These are phyloP conservation scores for Adansonia rubrostipa DNA, from an alignment of 441 rosid species.

Conservation along the genomic window DNA sequence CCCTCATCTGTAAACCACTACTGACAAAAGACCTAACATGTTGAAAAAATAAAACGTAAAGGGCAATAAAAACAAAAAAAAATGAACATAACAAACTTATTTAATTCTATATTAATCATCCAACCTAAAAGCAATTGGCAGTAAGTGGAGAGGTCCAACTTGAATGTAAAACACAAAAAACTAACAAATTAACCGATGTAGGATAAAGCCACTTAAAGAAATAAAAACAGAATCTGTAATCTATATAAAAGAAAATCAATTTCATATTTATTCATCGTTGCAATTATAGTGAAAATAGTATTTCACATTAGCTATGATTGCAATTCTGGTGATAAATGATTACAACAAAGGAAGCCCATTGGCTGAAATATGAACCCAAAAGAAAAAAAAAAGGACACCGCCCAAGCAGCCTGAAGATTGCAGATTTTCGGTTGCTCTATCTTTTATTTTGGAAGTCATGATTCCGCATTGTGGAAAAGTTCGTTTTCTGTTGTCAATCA, in stretches of 20 bases:
- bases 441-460: not conserved
- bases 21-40: not conserved
- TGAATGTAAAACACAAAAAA: conserved; percentile 2
- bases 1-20: not conserved
- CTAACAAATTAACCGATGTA: not conserved
- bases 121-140: conserved; percentile 14
- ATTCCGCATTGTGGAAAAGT: not conserved
- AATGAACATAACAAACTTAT: not conserved
- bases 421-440: not conserved
- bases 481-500: not conserved
- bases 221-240: not conserved
- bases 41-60: not conserved
- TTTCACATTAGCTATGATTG: not conserved
- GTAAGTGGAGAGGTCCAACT: conserved; percentile 7
- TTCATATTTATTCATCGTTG: not conserved
- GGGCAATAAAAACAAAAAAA: not conserved
- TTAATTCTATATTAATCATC: conserved; percentile 4
- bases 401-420: not conserved
- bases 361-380: not conserved
- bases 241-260: not conserved
- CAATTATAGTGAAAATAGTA: conserved; percentile 11
- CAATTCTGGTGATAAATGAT: not conserved
- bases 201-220: not conserved
- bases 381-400: not conserved
- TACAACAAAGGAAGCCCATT: not conserved